Conservation (phyloP, 1,139 yeast species). For the Barnettozyma hawaiiensis region DNA sequence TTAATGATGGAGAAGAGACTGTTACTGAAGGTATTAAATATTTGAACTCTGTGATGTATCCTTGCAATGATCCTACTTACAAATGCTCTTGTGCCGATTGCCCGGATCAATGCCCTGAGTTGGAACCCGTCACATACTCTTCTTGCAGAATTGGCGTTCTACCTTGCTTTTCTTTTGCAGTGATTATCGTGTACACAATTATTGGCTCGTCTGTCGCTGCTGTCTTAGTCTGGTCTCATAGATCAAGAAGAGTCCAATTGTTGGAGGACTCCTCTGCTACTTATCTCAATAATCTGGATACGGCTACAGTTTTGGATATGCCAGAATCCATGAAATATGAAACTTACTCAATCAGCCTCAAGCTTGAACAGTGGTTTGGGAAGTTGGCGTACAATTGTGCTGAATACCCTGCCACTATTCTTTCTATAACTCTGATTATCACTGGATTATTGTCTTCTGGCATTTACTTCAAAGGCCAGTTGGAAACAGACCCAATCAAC, state of each 20-base stretch:
- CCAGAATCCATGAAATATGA: conserved; percentile 22
- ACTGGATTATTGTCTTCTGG: conserved; percentile 50
- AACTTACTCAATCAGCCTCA: conserved; percentile 38
- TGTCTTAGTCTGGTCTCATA: conserved; percentile 29
- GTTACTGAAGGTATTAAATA: conserved; percentile 6
- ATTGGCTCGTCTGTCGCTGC: conserved; percentile 38
- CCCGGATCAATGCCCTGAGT: conserved; percentile 65
- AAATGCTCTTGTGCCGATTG: conserved; percentile 93
- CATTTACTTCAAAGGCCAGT: conserved; percentile 41
- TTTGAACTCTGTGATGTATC: conserved; percentile 28
- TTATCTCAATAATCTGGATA: conserved; percentile 11
- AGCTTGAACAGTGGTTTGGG: conserved; percentile 41
- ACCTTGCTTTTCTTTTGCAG: conserved; percentile 69
- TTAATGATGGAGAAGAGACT: conserved; percentile 29
- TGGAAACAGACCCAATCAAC: conserved; percentile 76
- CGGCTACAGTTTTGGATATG: conserved; percentile 16
- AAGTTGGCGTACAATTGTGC: conserved; percentile 54
- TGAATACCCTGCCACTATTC: conserved; percentile 48
- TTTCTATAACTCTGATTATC: conserved; percentile 40
- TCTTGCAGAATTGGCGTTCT: conserved; percentile 55
- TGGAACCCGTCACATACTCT: conserved; percentile 40
- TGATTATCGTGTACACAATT: conserved; percentile 47
- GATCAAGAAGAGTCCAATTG: conserved; percentile 16
- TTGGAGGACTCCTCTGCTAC: conserved; percentile 25
- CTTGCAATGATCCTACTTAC: conserved; percentile 55